These are phyloP conservation scores for Amanita rubescens DNA, from an alignment of 768 basidiomycete species.

Conservation along the genomic window DNA sequence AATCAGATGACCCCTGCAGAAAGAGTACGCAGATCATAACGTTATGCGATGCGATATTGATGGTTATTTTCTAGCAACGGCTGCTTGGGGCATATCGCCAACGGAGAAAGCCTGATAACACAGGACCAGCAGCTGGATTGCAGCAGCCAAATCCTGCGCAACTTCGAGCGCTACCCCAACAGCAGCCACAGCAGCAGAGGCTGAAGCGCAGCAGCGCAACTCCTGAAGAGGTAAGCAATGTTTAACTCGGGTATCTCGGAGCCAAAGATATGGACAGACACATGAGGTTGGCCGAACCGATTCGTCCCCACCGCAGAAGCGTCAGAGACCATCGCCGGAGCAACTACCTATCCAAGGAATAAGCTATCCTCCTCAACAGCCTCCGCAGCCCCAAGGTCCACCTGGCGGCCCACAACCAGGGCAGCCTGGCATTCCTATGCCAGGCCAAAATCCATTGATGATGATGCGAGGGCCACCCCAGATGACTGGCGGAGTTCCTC, in stretches of 20 bases:
- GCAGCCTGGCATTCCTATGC: conserved; percentile 4
- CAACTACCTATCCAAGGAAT: conserved; percentile 5
- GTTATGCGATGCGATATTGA: background rate
- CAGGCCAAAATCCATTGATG: conserved; percentile 4
- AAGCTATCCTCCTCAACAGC: background rate
- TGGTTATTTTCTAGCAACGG: background rate
- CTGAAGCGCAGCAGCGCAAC: conserved; percentile 9
- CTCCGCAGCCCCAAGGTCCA: conserved; percentile 2
- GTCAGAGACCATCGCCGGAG: conserved; percentile 5
- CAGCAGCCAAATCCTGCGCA: conserved; percentile 6
- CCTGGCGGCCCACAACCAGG: conserved; percentile 4
- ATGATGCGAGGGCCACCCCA: background rate
- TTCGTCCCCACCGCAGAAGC: conserved; percentile 10
- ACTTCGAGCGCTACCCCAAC: background rate
- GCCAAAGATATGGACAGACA: background rate
- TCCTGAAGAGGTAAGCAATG: conserved; percentile 6
- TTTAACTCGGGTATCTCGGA: background rate
- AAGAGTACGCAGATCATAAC: conserved; percentile 1
- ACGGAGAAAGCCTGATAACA: conserved; percentile 3
- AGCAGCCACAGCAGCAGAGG: background rate
- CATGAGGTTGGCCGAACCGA: conserved; percentile 7
- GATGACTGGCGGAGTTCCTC: background rate
- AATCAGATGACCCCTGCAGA: conserved; percentile 5
- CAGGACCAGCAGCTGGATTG: background rate
- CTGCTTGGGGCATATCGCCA: background rate